Conservation (phyloP, 768 basidiomycete species). For the Leucosporidium yakuticum region DNA sequence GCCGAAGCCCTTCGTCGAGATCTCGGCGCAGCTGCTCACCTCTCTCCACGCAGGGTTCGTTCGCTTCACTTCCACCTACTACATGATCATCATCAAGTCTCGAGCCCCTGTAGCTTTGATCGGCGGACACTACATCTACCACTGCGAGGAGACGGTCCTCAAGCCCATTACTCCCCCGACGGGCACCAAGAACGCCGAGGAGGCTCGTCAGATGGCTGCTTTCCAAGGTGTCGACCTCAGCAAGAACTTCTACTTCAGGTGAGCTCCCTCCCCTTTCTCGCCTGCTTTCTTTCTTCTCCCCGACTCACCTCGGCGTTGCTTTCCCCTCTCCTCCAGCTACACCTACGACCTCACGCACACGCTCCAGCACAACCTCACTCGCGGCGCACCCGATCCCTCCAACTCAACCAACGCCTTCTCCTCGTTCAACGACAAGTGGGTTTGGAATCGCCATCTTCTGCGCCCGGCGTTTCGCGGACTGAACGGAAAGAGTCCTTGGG, state of each 20-base stretch:
- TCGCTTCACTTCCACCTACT: constrained; percentile 91
- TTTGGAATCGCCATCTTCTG: constrained; percentile 91
- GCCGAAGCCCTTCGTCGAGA: constrained; percentile 29
- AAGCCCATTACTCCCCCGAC: constrained; percentile 52
- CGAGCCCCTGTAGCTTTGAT: constrained; percentile 86
- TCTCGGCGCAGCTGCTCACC: not conserved
- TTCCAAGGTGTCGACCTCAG: constrained; percentile 97
- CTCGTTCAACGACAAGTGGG: constrained; percentile 73
- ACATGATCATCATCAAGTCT: constrained; percentile 83
- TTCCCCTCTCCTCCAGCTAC: constrained; percentile 54
- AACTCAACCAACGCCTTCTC: constrained; percentile 4
- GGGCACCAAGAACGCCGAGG: constrained; percentile 8
- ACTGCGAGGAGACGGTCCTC: constrained; percentile 86
- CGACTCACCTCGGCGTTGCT: not conserved
- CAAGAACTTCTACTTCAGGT: constrained; percentile 99
- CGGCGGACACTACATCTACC: constrained; percentile 93
- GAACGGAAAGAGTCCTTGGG: constrained; percentile 63
- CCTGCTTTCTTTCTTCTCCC: not conserved
- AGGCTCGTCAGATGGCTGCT: constrained; percentile 62
- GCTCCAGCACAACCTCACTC: constrained; percentile 72
- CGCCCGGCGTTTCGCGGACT: constrained; percentile 57
- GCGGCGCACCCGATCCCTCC: not conserved
- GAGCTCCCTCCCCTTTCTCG: constrained; percentile 6
- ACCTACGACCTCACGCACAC: constrained; percentile 97
- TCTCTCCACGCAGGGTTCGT: constrained; percentile 64